phyloP scores from a whole-genome alignment of 495 filamentous ascomycete genomes.

The Delitschia confertaspora region DNA sequence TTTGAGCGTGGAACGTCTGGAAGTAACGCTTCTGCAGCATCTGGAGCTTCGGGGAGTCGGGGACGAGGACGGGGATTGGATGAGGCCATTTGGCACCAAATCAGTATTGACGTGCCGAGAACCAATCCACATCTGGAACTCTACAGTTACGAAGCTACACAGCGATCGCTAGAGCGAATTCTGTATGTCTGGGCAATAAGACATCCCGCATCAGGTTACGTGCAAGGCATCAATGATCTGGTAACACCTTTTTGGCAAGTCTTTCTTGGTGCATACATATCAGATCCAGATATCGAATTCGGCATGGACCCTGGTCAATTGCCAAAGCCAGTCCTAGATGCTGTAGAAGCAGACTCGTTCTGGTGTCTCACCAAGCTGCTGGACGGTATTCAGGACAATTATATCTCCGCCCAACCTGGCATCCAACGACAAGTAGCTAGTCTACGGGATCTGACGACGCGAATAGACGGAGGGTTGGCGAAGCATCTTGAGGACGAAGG shows the following conservation, averaged over 20 bases:
- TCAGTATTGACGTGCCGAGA: constrained; percentile 94
- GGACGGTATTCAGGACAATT: constrained; percentile 97
- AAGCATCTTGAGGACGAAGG: constrained; percentile 82
- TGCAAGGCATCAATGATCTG: constrained; percentile 97
- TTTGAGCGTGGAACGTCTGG: constrained; percentile 63
- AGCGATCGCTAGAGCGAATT: constrained; percentile 85
- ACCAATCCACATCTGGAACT: constrained; percentile 93
- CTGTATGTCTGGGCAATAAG: constrained; percentile 96
- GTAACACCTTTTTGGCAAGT: constrained; percentile 98
- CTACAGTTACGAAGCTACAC: constrained; percentile 92
- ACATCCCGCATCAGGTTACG: constrained; percentile 94
- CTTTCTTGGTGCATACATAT: constrained; percentile 88
- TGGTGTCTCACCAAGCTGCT: constrained; percentile 96
- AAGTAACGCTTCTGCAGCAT: constrained; percentile 20
- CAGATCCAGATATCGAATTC: constrained; percentile 79
- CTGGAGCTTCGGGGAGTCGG: constrained; percentile 22
- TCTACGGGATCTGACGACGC: constrained; percentile 74
- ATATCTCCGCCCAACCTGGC: constrained; percentile 92
- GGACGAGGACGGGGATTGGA: constrained; percentile 69
- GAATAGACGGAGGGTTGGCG: constrained; percentile 77
- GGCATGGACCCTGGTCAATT: constrained; percentile 96
- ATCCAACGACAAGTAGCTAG: constrained; percentile 90
- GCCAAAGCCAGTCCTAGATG: constrained; percentile 82
- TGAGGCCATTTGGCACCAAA: constrained; percentile 96
- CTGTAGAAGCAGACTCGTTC: constrained; percentile 95